phyloP scores from a whole-genome alignment of 2,329 filamentous ascomycete species.

The Fusarium brachygibbosum region DNA sequence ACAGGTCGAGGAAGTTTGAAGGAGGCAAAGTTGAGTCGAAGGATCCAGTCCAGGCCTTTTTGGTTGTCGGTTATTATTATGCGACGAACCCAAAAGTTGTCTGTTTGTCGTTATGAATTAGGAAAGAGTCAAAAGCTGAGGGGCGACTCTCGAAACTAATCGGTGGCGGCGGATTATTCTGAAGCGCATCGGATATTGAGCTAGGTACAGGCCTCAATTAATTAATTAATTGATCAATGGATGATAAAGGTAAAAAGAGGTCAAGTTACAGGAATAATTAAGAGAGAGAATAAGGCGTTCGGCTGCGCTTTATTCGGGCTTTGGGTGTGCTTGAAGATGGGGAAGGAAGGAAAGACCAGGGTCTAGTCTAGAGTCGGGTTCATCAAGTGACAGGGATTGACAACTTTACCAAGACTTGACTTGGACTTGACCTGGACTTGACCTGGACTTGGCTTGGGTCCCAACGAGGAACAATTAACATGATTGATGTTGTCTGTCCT shows the following conservation, averaged over 20 bases:
- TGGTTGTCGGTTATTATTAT: slow-evolving; percentile 15
- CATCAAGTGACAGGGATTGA: slow-evolving; percentile 1
- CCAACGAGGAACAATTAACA: not conserved
- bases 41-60: slow-evolving; percentile 10
- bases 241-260: not conserved
- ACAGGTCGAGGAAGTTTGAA: slow-evolving; percentile 13
- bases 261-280: not conserved
- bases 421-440: not conserved
- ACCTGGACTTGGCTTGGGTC: not conserved
- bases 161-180: slow-evolving; percentile 10
- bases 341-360: slow-evolving; percentile 27
- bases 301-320: slow-evolving; percentile 37
- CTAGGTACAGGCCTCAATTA: not conserved
- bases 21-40: slow-evolving; percentile 33
- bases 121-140: not conserved
- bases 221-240: not conserved
- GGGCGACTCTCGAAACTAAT: slow-evolving; percentile 12
- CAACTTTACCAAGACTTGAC: slow-evolving; percentile 2
- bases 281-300: slow-evolving; percentile 11
- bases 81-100: slow-evolving; percentile 9
- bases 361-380: not conserved
- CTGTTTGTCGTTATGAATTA: not conserved
- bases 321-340: slow-evolving; percentile 23
- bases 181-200: slow-evolving; percentile 8
- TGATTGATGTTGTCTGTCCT: not conserved